A percentile compares a stretch with the other conserved stretches of the same genome.
Evolutionary conservation across 257 asterid genomes (phyloP).

Genomic region (Osmanthus fragrans): DNA sequence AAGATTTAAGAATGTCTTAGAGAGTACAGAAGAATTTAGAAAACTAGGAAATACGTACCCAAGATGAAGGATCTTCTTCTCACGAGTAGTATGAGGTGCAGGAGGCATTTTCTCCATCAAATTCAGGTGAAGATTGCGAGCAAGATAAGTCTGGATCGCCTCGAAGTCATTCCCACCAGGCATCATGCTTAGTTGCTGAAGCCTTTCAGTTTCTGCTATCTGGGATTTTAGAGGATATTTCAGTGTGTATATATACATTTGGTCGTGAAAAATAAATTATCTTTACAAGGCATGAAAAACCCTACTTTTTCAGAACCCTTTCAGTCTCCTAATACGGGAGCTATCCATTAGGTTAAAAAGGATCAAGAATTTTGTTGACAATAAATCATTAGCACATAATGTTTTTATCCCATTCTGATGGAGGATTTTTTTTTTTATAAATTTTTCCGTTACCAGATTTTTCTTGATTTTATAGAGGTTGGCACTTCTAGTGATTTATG

Average conservation of each 20-base stretch:
- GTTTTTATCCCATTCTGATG: neutral
- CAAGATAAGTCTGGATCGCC: conserved; percentile 62
- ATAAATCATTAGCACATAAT: neutral
- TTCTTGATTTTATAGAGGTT: no score
- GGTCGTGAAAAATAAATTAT: no score
- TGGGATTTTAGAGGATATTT: conserved; percentile 24
- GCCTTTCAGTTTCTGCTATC: conserved; percentile 69
- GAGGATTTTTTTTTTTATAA: no score
- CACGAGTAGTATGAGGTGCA: conserved; percentile 36
- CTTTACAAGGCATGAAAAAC: no score
- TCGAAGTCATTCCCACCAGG: conserved; percentile 62
- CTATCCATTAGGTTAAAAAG: no score
- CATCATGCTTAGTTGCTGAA: conserved; percentile 81
- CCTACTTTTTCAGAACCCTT: no score
- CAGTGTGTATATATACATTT: no score
- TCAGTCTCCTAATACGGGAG: no score
- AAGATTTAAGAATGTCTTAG: neutral
- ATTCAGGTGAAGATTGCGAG: conserved; percentile 66
- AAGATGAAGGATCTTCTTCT: conserved; percentile 60
- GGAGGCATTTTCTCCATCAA: conserved; percentile 62
- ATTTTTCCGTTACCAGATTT: neutral
- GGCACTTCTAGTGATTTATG: neutral
- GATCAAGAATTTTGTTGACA: no score
- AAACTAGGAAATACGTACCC: conserved; percentile 31
- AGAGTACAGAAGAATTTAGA: no score